Base-by-base conservation (phyloP, 495 filamentous ascomycete species). In the Penicillium lagena region DNA sequence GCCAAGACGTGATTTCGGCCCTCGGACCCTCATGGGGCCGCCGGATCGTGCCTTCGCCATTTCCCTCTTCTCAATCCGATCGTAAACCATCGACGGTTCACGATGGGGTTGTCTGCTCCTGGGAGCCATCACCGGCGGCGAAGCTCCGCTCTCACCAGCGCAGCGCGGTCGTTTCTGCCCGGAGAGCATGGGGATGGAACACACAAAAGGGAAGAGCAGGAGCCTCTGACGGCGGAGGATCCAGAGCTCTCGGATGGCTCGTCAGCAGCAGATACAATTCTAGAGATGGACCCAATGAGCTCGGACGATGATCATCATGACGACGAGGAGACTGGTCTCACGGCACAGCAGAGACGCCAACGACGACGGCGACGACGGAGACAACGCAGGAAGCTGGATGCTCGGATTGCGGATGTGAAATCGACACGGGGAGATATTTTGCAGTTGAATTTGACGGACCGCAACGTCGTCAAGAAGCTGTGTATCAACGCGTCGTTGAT, bases 261-360 rank as follows among this genome's bases (percentile, higher is more conserved):
- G 2, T 66, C 65, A 9, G 62, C 66, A 14, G 58, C 68, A 38
- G 79, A 80, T 22, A 22, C 22, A 32, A 79, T 75, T 49, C 50
- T 78, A 46, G 80, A 84, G 55, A 55, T 85, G 50, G 71, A 78
- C 49, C 68, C 71, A 38, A 63, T 83, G 46, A 63, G 67, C 31
- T 78, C 79, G 3, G 82, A 87, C 47, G 85, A 91, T 45, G 83
- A 81, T 37, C 81, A 85, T 44, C 87, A 91, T 64, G 90, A 96
- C 59, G 90, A 94, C 59, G 90, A 94, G 63, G 90, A 95, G 71
- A 84, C 87, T 0, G 90, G 88, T 9, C 71, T 96, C 50, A 95
- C 88, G 32, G 75, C 73, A 46, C 77, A 73, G 45, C 85, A 91
- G 51, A 78, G 73, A 59, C 75, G 77, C 50, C 78, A 81, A 54